phyloP scores from a whole-genome alignment of 805 yeast genomes.

The Debaryomyces castellii region DNA sequence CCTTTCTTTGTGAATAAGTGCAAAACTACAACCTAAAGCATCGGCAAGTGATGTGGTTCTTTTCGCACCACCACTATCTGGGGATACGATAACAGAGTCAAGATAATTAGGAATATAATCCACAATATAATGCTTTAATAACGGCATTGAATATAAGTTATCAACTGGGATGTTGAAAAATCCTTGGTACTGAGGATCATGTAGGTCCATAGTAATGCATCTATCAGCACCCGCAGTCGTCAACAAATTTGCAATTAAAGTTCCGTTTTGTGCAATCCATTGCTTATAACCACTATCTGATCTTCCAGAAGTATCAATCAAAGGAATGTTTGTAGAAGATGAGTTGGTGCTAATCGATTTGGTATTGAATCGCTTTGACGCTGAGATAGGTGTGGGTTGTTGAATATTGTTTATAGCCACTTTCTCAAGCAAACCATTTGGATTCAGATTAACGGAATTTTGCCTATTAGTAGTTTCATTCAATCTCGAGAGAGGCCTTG shows the following conservation, averaged over 20 bases:
- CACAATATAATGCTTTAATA: slow-evolving; percentile 80
- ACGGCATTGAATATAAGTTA: slow-evolving; percentile 84
- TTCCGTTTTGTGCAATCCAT: slow-evolving; percentile 96
- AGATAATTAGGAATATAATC: slow-evolving; percentile 75
- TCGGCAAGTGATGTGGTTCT: slow-evolving; percentile 95
- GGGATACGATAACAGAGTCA: slow-evolving; percentile 90
- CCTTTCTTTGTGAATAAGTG: slow-evolving; percentile 92
- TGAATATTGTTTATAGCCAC: slow-evolving; percentile 10
- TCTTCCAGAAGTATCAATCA: slow-evolving; percentile 36
- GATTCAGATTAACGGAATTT: slow-evolving; percentile 5
- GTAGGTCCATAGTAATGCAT: slow-evolving; percentile 95
- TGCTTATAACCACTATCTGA: slow-evolving; percentile 75
- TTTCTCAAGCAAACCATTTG: slow-evolving; percentile 7
- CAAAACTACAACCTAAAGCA: slow-evolving; percentile 82
- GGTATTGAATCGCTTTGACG: slow-evolving; percentile 10
- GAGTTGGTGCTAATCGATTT: slow-evolving; percentile 32
- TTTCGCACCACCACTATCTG: slow-evolving; percentile 99
- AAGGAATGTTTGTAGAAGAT: slow-evolving; percentile 30
- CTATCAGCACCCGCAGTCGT: slow-evolving; percentile 96
- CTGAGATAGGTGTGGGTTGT: slow-evolving; percentile 6
- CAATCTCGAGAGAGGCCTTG: slow-evolving; percentile 36
- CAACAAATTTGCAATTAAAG: slow-evolving; percentile 81
- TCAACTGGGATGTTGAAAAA: slow-evolving; percentile 96
- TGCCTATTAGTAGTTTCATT: slow-evolving; percentile 9
- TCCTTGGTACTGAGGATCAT: slow-evolving; percentile 98